Conservation (phyloP, 176 grass and related monocot species). For the Bromus sterilis region DNA sequence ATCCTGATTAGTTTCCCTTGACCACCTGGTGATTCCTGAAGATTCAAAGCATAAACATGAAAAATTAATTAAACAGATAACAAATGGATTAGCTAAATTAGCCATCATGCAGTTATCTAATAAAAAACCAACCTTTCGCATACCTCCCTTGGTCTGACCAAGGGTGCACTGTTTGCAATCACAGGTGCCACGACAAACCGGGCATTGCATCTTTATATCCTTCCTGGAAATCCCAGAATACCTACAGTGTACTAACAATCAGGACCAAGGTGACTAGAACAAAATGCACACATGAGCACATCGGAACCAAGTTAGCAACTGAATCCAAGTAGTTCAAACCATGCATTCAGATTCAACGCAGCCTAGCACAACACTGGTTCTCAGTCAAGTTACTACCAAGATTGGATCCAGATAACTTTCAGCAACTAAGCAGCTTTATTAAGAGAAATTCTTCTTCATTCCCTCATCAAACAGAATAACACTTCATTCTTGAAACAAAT, state of each 20-base stretch:
- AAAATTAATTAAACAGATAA: background rate
- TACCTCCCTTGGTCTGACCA: constrained; percentile 31
- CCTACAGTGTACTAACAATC: constrained; percentile 41
- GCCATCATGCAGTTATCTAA: background rate
- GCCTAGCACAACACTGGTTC: background rate
- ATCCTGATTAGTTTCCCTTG: constrained; percentile 42
- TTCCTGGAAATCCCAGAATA: constrained; percentile 64
- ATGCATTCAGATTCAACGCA: background rate
- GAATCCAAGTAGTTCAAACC: background rate
- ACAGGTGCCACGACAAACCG: constrained; percentile 70
- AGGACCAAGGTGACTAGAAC: constrained; percentile 16
- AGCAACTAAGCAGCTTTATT: background rate
- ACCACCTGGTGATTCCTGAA: constrained; percentile 41
- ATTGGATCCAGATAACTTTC: background rate
- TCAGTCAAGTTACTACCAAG: background rate
- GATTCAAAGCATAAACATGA: constrained; percentile 17
- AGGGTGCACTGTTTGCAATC: constrained; percentile 56
- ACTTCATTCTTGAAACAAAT: background rate
- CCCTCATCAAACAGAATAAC: background rate
- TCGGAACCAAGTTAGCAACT: background rate
- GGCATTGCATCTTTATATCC: constrained; percentile 67
- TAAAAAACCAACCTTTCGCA: constrained; percentile 33
- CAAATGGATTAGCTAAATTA: background rate
- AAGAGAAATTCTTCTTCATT: background rate
- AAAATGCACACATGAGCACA: background rate